These are phyloP conservation scores for Lachnellula hyalina DNA, from an alignment of 2,329 filamentous ascomycete species.

Conservation along the genomic window DNA sequence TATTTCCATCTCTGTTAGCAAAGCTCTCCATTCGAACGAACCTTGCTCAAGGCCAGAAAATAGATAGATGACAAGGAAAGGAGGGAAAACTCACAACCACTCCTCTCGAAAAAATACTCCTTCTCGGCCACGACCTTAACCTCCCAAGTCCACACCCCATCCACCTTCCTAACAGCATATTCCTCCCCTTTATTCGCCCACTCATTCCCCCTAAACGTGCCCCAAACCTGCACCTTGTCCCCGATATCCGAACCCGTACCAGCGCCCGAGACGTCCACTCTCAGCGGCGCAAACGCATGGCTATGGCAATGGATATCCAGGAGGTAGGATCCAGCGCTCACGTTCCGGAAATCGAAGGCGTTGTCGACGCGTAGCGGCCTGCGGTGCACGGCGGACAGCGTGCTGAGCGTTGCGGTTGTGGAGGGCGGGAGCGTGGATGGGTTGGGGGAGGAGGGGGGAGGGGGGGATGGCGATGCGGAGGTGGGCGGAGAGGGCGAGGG, in stretches of 20 bases:
- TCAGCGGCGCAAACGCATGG: constrained; percentile 70
- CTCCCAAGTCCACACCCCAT: constrained; percentile 29
- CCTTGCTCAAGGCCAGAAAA: not conserved
- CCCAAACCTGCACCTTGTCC: constrained; percentile 61
- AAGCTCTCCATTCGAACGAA: not conserved
- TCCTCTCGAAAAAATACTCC: constrained; percentile 71
- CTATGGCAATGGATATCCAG: constrained; percentile 73
- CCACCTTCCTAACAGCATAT: constrained; percentile 33
- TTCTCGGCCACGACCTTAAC: constrained; percentile 53
- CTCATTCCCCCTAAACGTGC: constrained; percentile 83
- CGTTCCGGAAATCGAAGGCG: constrained; percentile 70
- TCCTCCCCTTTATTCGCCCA: constrained; percentile 80
- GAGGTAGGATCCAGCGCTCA: constrained; percentile 71
- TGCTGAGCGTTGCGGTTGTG: constrained; percentile 62
- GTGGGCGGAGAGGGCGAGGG: constrained; percentile 32
- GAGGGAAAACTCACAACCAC: constrained; percentile 59
- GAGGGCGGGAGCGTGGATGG: constrained; percentile 46
- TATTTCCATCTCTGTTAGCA: constrained; percentile 31
- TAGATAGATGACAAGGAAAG: not conserved
- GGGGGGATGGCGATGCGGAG: constrained; percentile 25
- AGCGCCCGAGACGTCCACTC: constrained; percentile 61
- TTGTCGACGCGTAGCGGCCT: constrained; percentile 64
- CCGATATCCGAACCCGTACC: constrained; percentile 24
- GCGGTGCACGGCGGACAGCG: constrained; percentile 41
- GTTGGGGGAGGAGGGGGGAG: constrained; percentile 24